phyloP scores from a whole-genome alignment of 179 eudicot species.

The Beta macrorhiza region DNA sequence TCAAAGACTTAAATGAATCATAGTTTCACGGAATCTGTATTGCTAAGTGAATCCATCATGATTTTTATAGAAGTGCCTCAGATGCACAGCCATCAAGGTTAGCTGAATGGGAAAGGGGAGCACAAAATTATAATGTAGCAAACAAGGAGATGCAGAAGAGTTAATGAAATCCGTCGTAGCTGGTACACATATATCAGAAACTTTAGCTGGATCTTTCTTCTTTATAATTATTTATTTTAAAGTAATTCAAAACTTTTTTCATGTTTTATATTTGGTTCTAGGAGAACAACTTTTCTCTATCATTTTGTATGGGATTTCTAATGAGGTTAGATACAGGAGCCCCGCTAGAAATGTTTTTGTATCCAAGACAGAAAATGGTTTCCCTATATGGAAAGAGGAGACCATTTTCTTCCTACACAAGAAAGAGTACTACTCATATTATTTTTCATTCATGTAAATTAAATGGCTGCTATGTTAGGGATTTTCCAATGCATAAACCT shows the following conservation, averaged over 20 bases:
- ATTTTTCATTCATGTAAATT: background rate
- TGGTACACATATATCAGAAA: background rate
- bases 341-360: background rate
- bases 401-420: background rate
- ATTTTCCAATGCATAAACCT: background rate
- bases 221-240: background rate
- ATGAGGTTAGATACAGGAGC: background rate
- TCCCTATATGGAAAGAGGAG: background rate
- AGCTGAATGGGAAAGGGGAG: slow-evolving; percentile 3
- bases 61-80: background rate
- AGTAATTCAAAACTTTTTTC: background rate
- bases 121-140: background rate
- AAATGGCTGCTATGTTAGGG: background rate
- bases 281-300: background rate
- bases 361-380: background rate
- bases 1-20: background rate
- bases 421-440: background rate
- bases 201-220: background rate
- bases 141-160: background rate
- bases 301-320: background rate
- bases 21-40: too few species aligned
- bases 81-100: background rate
- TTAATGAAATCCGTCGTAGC: background rate
- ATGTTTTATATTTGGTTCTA: background rate
- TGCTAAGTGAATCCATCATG: background rate